Percentiles rank a stretch among this genome's conserved stretches.
Evolutionary conservation across 1,284 basidiomycete species (phyloP).

Genomic region (Ganoderma lucidum): DNA sequence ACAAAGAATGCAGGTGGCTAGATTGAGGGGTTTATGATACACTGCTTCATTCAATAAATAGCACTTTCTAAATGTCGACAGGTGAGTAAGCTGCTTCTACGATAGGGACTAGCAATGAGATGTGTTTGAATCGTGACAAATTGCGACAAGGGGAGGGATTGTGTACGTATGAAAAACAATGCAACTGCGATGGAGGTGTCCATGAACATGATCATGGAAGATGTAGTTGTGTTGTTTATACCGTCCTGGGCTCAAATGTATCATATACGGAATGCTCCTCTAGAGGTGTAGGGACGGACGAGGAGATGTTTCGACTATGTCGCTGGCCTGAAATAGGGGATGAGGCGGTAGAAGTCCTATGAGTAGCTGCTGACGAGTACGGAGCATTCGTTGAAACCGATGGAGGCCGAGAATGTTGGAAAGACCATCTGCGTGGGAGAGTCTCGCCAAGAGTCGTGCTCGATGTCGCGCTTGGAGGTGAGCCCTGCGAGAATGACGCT

Average conservation of each 20-base stretch:
- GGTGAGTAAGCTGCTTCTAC: neutral
- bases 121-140: neutral
- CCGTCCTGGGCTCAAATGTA: slow-evolving; percentile 12
- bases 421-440: slow-evolving; percentile 54
- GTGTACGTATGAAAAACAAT: neutral
- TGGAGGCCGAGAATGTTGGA: slow-evolving; percentile 47
- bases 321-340: slow-evolving; percentile 32
- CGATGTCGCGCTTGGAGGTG: slow-evolving; percentile 51
- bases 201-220: neutral
- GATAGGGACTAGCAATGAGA: neutral
- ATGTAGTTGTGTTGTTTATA: slow-evolving; percentile 16
- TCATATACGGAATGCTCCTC: slow-evolving; percentile 27
- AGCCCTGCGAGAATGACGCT: slow-evolving; percentile 27
- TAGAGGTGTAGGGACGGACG: slow-evolving; percentile 33
- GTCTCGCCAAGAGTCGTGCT: slow-evolving; percentile 51
- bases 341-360: slow-evolving; percentile 31
- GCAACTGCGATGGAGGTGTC: neutral
- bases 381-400: slow-evolving; percentile 45
- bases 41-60: neutral
- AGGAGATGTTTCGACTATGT: slow-evolving; percentile 34
- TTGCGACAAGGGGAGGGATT: neutral
- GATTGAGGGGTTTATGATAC: neutral
- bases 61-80: neutral
- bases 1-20: no score
- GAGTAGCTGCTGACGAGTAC: slow-evolving; percentile 27